A percentile compares a stretch with the other conserved stretches of the same genome.
These are phyloP conservation scores for Mucor piriformis DNA, from an alignment of 371 early-diverging fungal genomes.

Conservation along the genomic window DNA sequence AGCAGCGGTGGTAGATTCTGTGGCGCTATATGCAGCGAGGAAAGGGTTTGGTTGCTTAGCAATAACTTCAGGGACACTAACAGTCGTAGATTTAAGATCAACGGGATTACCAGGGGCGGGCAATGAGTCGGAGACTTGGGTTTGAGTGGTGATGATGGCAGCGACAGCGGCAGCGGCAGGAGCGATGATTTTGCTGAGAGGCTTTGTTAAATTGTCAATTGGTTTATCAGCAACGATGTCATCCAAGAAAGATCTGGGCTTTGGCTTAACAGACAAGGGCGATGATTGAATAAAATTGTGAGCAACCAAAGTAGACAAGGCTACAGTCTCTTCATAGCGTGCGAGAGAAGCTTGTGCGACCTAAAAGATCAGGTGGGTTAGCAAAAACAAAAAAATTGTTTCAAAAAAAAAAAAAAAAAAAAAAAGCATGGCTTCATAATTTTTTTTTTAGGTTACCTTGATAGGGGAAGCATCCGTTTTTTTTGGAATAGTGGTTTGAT, in stretches of 20 bases:
- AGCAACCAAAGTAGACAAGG: background rate
- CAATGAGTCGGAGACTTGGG: background rate
- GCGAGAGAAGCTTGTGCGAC: background rate
- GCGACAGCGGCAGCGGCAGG: background rate
- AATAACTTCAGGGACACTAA: background rate
- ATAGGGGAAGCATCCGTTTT: no score
- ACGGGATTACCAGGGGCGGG: no score
- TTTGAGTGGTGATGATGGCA: background rate
- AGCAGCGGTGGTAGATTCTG: background rate
- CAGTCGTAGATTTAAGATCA: background rate
- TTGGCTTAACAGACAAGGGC: background rate
- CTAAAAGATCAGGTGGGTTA: background rate
- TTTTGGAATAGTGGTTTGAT: no score
- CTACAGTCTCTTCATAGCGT: background rate
- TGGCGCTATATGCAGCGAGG: constrained; percentile 11
- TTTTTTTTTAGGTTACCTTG: constrained; percentile 2
- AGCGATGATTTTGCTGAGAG: background rate
- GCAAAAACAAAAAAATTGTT: background rate
- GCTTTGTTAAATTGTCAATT: background rate
- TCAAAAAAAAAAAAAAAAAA: background rate
- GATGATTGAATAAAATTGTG: background rate
- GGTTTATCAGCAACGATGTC: background rate
- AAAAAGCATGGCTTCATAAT: background rate
- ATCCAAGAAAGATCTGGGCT: background rate
- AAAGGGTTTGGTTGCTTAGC: constrained; percentile 3